Percentiles rank a stretch among this genome's conserved stretches.
Conservation (phyloP, 202 grass and related monocot genomes). For the Cymbopogon flexuosus region DNA sequence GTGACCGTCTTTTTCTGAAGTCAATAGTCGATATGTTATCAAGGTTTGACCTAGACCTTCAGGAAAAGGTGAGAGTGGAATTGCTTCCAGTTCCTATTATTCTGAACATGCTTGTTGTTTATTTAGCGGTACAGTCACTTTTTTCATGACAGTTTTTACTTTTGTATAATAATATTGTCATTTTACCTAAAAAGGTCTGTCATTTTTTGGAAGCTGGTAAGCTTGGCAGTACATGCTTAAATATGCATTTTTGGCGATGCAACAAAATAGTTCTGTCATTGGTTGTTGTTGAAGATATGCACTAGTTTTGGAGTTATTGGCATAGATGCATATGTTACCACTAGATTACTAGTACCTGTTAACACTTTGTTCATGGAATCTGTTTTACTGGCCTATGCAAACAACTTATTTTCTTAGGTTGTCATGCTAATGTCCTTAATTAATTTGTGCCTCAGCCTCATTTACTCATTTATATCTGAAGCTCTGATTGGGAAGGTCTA, state of each 20-base stretch:
- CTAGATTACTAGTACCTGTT: neutral
- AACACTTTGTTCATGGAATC: neutral
- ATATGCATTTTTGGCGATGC: neutral
- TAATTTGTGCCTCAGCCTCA: neutral
- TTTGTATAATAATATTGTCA: neutral
- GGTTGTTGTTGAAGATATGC: neutral
- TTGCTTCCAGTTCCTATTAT: neutral
- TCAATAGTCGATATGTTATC: conserved; percentile 57
- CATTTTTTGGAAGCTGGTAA: neutral
- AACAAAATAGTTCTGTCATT: neutral
- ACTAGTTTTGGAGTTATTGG: neutral
- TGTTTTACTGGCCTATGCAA: neutral
- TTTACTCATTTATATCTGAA: neutral
- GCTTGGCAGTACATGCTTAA: neutral
- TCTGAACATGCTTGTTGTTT: neutral
- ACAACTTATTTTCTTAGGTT: conserved; percentile 9
- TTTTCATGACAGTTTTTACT: neutral
- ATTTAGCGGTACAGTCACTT: neutral
- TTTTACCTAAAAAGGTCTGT: neutral
- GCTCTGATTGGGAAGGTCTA: neutral
- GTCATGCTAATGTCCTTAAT: neutral
- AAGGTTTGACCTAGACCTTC: conserved; percentile 71
- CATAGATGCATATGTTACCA: conserved; percentile 8
- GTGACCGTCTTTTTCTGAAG: conserved; percentile 62
- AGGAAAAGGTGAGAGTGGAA: conserved; percentile 63